A percentile compares a stretch with the other conserved stretches of the same genome.
phyloP scores from a whole-genome alignment of 148 eudicot genomes.

The Rhododendron molle region DNA sequence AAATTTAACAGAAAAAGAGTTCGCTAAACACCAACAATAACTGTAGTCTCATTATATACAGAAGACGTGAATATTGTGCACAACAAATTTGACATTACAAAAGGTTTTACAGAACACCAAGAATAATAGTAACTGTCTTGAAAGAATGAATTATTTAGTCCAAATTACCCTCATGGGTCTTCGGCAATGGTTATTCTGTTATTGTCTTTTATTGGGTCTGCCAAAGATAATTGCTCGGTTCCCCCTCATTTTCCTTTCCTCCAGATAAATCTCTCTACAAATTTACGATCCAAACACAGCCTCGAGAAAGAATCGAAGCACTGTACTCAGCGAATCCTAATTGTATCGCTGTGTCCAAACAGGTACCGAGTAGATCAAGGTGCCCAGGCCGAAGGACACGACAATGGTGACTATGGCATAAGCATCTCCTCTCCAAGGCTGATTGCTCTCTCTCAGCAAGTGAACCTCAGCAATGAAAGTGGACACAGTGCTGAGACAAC shows the following conservation, averaged over 20 bases:
- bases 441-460: constrained; percentile 56
- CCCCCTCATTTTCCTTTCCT: neutral
- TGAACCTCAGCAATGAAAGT: constrained; percentile 83
- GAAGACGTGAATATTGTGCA: neutral
- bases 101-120: neutral
- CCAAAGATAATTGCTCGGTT: neutral
- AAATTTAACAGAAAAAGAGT: neutral
- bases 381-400: constrained; percentile 63
- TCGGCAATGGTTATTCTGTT: neutral
- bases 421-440: constrained; percentile 71
- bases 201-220: neutral
- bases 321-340: constrained; percentile 2
- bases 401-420: constrained; percentile 57
- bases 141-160: neutral
- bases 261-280: neutral
- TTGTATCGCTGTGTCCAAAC: constrained; percentile 51
- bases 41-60: neutral
- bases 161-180: neutral
- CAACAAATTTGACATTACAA: neutral
- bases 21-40: too few relatives aligned
- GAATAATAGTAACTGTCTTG: neutral
- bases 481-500: constrained; percentile 89
- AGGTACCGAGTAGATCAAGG: constrained; percentile 77
- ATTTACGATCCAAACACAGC: neutral
- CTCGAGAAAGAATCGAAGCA: neutral